Conservation (phyloP, 257 asterid genomes). For the Solanum sejunctum region DNA sequence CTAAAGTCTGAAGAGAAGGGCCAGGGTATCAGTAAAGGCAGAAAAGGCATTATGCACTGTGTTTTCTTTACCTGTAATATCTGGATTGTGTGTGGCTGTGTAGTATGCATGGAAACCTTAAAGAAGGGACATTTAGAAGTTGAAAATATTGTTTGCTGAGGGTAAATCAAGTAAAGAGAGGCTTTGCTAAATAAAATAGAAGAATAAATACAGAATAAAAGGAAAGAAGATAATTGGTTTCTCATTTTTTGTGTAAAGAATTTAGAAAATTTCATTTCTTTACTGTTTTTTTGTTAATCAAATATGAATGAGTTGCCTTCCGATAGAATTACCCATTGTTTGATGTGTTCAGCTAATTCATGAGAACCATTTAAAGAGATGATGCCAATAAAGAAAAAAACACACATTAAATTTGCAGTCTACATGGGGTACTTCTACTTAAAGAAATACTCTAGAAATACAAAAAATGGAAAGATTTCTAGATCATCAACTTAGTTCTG, state of each 20-base stretch:
- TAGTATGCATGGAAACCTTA: not conserved
- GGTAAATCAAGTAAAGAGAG: not conserved
- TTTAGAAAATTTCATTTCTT: not conserved
- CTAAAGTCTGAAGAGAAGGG: too few species aligned
- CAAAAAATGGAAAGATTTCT: not conserved
- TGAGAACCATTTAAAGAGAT: not conserved
- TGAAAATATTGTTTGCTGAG: not conserved
- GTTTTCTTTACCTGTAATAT: not conserved
- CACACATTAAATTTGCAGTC: not conserved
- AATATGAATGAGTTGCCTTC: not conserved
- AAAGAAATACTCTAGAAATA: not conserved
- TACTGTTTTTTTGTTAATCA: not conserved
- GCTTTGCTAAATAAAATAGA: not conserved
- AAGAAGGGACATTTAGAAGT: not conserved
- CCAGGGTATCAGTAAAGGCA: not conserved
- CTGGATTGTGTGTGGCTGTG: not conserved
- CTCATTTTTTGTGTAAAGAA: not conserved
- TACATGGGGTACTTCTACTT: not conserved
- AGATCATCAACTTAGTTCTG: not conserved
- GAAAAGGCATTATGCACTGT: not conserved
- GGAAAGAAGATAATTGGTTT: not conserved
- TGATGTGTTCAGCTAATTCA: not conserved
- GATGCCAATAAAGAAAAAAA: not conserved
- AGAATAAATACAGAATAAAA: not conserved
- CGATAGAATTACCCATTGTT: not conserved